Base-by-base conservation (phyloP, 2,329 filamentous ascomycete species). In the Alternaria dauci region DNA sequence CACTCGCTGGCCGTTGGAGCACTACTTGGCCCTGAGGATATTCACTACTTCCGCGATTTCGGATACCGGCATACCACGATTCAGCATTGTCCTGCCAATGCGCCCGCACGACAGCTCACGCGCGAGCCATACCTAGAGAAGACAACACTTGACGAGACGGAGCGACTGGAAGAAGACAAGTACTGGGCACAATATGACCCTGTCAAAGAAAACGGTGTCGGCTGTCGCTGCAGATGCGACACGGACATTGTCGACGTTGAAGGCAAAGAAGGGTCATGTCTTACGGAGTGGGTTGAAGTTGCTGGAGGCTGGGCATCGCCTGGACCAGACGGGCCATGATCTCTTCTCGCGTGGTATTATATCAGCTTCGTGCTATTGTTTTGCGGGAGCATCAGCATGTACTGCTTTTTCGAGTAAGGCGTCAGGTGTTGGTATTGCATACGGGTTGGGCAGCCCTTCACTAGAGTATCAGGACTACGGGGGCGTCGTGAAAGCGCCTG, bases 1-100 rank as follows among this genome's bases (percentile, higher is more conserved):
- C 95, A 99, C 82, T 99, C 95, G 38, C 90, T 99, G 52, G 95
- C 95, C 28, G 94, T 95, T 26, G 95, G 95, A 69, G 91, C 91
- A 34, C 88, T 99, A 16, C 86, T 99, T 32, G 86, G 88, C 2
- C 89, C 91, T 47, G 84, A 85, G 55, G 93, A 99, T 74, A 92
- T 99, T 62, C 95, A 99, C 81, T 99, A 99, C 82, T 99, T 99
- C 89, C 93, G 95, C 71, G 95, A 99, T 79, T 94, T 98, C 81
- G 95, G 95, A 56, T 99, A 99, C 82, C 88, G 95, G 75, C 95
- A 99, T 81, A 99, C 95, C 7, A 99, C 95, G 4, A 99, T 99
- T 75, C 94, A 98, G 81, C 95, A 99, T 80, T 99, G 95, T 74
- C 95, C 95, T 1, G 93, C 94, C 55, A 99, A 99, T 76, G 95